phyloP scores from a whole-genome alignment of 2,329 filamentous ascomycete genomes.

The Akanthomyces lecanii region DNA sequence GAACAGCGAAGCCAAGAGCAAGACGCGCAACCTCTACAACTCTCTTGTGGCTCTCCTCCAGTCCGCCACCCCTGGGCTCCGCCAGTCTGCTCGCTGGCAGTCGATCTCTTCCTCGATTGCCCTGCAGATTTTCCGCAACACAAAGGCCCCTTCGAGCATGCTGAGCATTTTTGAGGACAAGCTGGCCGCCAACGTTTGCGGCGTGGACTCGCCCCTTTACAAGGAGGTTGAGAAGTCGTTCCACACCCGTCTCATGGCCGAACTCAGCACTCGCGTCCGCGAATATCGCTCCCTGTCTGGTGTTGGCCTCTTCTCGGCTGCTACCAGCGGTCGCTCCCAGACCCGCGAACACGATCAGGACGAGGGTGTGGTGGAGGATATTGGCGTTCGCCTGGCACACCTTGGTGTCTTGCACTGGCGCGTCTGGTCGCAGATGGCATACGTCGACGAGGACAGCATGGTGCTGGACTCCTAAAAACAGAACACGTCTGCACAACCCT shows the following conservation, averaged over 20 bases:
- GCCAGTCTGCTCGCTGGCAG: slow-evolving; percentile 47
- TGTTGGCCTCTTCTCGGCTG: slow-evolving; percentile 51
- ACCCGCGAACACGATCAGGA: slow-evolving; percentile 38
- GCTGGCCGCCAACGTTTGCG: slow-evolving; percentile 41
- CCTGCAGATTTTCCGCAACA: slow-evolving; percentile 55
- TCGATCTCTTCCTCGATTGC: slow-evolving; percentile 50
- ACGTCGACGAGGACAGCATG: slow-evolving; percentile 43
- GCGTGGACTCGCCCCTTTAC: slow-evolving; percentile 42
- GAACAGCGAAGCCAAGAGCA: slow-evolving; percentile 38
- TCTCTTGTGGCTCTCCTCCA: slow-evolving; percentile 53
- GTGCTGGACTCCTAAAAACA: slow-evolving; percentile 25
- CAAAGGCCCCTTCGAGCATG: slow-evolving; percentile 45
- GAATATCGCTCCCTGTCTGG: slow-evolving; percentile 51
- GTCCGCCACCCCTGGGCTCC: slow-evolving; percentile 41
- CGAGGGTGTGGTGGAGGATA: slow-evolving; percentile 56
- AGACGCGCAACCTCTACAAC: slow-evolving; percentile 46
- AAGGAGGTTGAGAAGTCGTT: slow-evolving; percentile 47
- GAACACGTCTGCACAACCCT: not conserved
- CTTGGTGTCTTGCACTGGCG: slow-evolving; percentile 85
- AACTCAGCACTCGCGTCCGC: slow-evolving; percentile 46
- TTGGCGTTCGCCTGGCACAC: slow-evolving; percentile 76
- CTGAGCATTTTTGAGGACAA: slow-evolving; percentile 47
- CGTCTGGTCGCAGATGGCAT: slow-evolving; percentile 76
- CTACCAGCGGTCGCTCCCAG: slow-evolving; percentile 47
- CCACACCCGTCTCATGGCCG: slow-evolving; percentile 44